Conservation (phyloP, 345 rosid genomes). For the Lumnitzera racemosa region DNA sequence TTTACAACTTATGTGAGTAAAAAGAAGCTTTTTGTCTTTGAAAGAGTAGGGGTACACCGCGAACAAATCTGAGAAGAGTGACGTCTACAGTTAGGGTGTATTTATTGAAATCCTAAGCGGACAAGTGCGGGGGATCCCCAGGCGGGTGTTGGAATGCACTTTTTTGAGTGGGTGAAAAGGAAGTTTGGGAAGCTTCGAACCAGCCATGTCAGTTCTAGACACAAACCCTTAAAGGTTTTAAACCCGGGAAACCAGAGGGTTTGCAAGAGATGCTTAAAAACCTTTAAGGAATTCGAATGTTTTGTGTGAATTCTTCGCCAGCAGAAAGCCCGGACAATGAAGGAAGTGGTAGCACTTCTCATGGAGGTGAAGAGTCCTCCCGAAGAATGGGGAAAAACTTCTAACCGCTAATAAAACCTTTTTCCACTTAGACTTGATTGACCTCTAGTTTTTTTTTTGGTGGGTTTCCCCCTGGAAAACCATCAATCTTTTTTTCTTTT, state of each 20-base stretch:
- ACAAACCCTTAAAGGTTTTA: conserved; percentile 65
- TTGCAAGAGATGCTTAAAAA: conserved; percentile 96
- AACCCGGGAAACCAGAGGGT: conserved; percentile 88
- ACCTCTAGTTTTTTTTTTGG: not conserved
- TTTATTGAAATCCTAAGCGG: conserved; percentile 81
- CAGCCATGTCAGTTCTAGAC: conserved; percentile 63
- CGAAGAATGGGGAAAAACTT: conserved; percentile 88
- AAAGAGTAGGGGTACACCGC: conserved; percentile 94
- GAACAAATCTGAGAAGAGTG: conserved; percentile 96
- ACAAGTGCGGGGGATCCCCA: conserved; percentile 64
- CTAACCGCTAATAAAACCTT: conserved; percentile 81
- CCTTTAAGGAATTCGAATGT: conserved; percentile 87
- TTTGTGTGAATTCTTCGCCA: conserved; percentile 87
- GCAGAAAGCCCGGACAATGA: conserved; percentile 87
- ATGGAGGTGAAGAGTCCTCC: conserved; percentile 86
- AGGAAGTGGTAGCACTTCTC: conserved; percentile 86
- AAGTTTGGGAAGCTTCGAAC: conserved; percentile 98
- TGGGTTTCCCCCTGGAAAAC: conserved; percentile 1
- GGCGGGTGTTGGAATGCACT: conserved; percentile 69
- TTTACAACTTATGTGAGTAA: not conserved
- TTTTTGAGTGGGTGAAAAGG: conserved; percentile 92
- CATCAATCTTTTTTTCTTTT: conserved; percentile 11
- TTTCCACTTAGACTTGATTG: conserved; percentile 42
- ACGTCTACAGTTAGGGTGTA: conserved; percentile 87
- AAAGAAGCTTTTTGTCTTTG: conserved; percentile 7